Evolutionary conservation across 2,329 filamentous ascomycete genomes (phyloP).

Genomic region (Aspergillus melleus): DNA sequence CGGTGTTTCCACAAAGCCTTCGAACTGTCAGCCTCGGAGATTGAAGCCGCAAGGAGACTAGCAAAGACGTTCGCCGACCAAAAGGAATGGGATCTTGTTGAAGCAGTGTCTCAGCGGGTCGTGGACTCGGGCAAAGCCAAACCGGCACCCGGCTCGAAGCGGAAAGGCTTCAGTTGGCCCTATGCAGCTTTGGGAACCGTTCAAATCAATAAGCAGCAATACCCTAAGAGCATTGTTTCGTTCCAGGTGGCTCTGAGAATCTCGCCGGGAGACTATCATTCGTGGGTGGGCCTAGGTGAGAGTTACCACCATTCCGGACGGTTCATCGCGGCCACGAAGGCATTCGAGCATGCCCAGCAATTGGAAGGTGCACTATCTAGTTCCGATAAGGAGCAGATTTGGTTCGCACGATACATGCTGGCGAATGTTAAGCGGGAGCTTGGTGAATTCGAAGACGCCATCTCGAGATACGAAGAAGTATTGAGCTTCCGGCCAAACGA

Average conservation of each 20-base stretch:
- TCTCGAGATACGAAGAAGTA: constrained; percentile 73
- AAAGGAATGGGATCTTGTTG: constrained; percentile 94
- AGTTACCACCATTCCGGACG: constrained; percentile 93
- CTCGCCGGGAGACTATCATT: constrained; percentile 84
- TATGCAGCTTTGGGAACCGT: constrained; percentile 91
- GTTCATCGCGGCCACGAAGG: constrained; percentile 90
- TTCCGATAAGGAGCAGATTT: constrained; percentile 66
- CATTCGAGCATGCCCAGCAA: constrained; percentile 79
- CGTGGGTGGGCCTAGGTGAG: constrained; percentile 94
- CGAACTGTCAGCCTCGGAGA: constrained; percentile 83
- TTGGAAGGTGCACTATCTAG: constrained; percentile 64
- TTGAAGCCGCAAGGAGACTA: constrained; percentile 82
- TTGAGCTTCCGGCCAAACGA: constrained; percentile 68
- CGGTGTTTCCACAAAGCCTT: constrained; percentile 96
- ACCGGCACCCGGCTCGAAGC: constrained; percentile 87
- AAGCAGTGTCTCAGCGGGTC: constrained; percentile 84
- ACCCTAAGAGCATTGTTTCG: constrained; percentile 81
- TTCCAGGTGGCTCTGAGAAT: constrained; percentile 89
- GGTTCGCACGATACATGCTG: constrained; percentile 97
- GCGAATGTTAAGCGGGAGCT: constrained; percentile 92
- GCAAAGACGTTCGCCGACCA: constrained; percentile 84
- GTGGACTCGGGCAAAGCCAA: constrained; percentile 93
- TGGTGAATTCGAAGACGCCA: constrained; percentile 83
- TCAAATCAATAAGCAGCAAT: constrained; percentile 91
- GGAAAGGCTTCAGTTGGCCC: constrained; percentile 92